These are phyloP conservation scores for Purpureocillium takamizusanense DNA, from an alignment of 2,329 filamentous ascomycete genomes.

Conservation along the genomic window DNA sequence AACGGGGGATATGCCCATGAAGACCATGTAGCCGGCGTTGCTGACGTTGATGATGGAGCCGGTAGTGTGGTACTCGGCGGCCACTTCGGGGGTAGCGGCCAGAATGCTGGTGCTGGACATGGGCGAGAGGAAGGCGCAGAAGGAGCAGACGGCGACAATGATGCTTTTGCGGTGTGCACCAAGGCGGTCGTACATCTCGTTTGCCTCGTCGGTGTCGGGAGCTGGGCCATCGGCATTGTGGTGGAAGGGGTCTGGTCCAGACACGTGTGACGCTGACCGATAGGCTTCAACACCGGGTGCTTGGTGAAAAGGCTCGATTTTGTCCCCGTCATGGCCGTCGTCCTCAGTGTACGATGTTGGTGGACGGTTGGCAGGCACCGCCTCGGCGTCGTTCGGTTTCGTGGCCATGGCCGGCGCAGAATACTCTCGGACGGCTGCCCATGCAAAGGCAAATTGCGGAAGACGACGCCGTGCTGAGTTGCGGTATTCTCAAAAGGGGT, in stretches of 20 bases:
- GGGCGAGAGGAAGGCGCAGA: conserved; percentile 68
- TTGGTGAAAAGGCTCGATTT: not conserved
- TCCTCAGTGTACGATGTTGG: too few species aligned
- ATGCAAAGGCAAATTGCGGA: too few species aligned
- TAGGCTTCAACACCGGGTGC: conserved; percentile 1
- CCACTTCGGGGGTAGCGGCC: conserved; percentile 66
- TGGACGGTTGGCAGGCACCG: not conserved
- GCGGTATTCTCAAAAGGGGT: not conserved
- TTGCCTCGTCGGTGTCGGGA: conserved; percentile 21
- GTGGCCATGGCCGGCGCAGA: not conserved
- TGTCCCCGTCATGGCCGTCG: not conserved
- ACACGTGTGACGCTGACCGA: conserved; percentile 19
- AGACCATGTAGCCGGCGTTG: conserved; percentile 66
- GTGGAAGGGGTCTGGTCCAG: conserved; percentile 17
- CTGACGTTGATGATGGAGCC: conserved; percentile 62
- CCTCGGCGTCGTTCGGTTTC: not conserved
- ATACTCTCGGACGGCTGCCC: too few species aligned
- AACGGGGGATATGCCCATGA: conserved; percentile 62
- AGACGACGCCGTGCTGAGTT: not conserved
- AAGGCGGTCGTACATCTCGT: conserved; percentile 57
- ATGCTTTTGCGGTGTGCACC: conserved; percentile 51
- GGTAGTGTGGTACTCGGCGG: conserved; percentile 52
- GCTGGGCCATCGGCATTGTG: conserved; percentile 1
- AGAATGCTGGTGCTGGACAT: conserved; percentile 67
- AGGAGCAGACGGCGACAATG: conserved; percentile 62